Evolutionary conservation across 2,329 filamentous ascomycete species (phyloP), one percentile per base, ranked within the genome.

Genomic region (Phaeoacremonium minimum): DNA sequence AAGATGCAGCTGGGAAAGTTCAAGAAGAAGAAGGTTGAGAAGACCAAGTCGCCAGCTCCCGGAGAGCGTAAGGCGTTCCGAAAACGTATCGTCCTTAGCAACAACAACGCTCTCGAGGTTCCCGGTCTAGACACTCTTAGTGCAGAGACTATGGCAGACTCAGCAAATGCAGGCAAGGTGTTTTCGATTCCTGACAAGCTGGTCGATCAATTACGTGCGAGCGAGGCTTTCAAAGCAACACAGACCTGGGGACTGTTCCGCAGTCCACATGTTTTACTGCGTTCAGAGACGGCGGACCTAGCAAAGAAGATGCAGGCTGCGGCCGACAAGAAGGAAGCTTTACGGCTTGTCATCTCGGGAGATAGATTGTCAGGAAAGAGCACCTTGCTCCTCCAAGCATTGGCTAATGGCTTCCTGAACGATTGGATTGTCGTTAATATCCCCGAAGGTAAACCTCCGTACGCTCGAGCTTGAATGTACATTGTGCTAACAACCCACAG

Each of bases 191-290:
- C 85, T 7, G 77, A 80, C 29, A 63, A 66, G 2, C 66, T 88
- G 34, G 75, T 96, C 34, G 89, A 95, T 64, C 78, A 83, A 58
- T 69, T 98, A 66, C 77, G 89, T 51, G 76, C 81, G n/a, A 72
- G 85, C 36, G 87, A 95, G 56, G 89, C 87, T 4, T 98, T 98
- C 72, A 95, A 95, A 75, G 72, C 80, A 15, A 86, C 80, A 16
- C 93, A 97, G 71, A 81, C 77, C 46, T 98, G 93, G 90, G 77
- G 74, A 41, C 67, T 95, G 52, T 98, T 97, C 64, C 71, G 87
- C 49, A 75, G 80, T 47, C 93, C 93, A 17, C 85, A 86, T 38
- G 77, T 84, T 36, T 66, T 98, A 55, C 67, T 95, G 44, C 77
- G 90, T 49, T 71, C 76, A 40, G 87, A 96, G 68, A 85, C 85